phyloP scores from a whole-genome alignment of 768 basidiomycete species.

The Mycena sanguinolenta region DNA sequence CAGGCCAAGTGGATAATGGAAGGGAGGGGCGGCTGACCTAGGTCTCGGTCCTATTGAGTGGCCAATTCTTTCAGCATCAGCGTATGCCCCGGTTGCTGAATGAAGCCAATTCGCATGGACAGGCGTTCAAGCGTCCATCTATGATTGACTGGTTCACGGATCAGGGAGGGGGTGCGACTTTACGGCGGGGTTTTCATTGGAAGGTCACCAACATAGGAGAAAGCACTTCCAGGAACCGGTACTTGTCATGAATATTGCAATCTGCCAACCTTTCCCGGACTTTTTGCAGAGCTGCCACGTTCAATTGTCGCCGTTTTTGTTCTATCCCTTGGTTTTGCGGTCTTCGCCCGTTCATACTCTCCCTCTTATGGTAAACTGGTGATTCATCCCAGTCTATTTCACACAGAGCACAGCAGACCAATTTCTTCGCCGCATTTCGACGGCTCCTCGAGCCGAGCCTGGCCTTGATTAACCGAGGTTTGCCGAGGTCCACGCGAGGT shows the following conservation, averaged over 20 bases:
- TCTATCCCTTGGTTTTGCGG: slow-evolving; percentile 11
- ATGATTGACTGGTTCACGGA: background rate
- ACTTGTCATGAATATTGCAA: slow-evolving; percentile 17
- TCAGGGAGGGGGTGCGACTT: background rate
- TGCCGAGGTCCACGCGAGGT: background rate
- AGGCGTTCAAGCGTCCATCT: too few relatives aligned
- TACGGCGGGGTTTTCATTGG: background rate
- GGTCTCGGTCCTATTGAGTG: too few relatives aligned
- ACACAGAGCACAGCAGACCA: slow-evolving; percentile 13
- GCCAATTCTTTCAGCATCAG: too few relatives aligned
- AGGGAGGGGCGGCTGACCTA: too few relatives aligned
- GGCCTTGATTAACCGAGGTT: too few relatives aligned
- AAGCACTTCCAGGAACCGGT: slow-evolving; percentile 11
- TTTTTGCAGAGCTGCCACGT: slow-evolving; percentile 13
- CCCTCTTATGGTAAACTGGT: background rate
- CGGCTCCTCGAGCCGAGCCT: too few relatives aligned
- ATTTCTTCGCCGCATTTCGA: slow-evolving; percentile 3
- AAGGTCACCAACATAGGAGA: slow-evolving; percentile 1
- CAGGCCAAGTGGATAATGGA: too few relatives aligned
- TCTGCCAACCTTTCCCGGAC: slow-evolving; percentile 14
- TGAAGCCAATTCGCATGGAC: too few relatives aligned
- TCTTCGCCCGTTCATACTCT: slow-evolving; percentile 5
- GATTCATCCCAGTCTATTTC: slow-evolving; percentile 12
- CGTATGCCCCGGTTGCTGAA: too few relatives aligned
- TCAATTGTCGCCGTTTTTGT: slow-evolving; percentile 7